Conservation (phyloP, 2,329 filamentous ascomycete genomes). For the Colletotrichum orchidophilum region DNA sequence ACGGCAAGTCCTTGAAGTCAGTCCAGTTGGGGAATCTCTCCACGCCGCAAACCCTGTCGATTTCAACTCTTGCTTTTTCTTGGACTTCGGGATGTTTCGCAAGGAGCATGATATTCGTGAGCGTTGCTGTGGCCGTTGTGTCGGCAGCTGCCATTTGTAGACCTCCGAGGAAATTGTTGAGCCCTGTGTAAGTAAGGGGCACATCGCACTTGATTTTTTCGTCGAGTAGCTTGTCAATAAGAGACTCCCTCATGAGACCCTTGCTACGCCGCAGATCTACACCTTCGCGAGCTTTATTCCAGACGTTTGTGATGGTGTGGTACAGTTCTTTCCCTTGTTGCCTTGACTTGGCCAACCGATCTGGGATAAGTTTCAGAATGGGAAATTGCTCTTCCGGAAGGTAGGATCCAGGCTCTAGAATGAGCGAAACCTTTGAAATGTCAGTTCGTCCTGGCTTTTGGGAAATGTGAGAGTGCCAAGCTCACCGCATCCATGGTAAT, state of each 20-base stretch:
- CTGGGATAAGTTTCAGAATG: conserved; percentile 52
- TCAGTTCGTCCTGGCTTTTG: neutral
- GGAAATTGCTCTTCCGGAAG: conserved; percentile 60
- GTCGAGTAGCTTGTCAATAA: conserved; percentile 53
- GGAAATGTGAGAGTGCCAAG: too few species aligned
- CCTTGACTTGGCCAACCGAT: conserved; percentile 52
- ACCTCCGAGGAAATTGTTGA: conserved; percentile 48
- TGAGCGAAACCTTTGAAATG: conserved; percentile 37
- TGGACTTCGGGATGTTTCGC: conserved; percentile 49
- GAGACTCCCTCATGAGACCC: conserved; percentile 39
- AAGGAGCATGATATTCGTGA: conserved; percentile 53
- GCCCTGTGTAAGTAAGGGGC: conserved; percentile 37
- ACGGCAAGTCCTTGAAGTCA: conserved; percentile 50
- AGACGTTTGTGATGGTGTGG: conserved; percentile 52
- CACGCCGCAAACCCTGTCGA: conserved; percentile 49
- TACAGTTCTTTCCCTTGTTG: conserved; percentile 46
- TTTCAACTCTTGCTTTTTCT: conserved; percentile 50
- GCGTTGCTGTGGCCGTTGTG: conserved; percentile 46
- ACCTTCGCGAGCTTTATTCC: conserved; percentile 45
- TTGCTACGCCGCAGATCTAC: conserved; percentile 44
- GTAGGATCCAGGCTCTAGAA: conserved; percentile 57
- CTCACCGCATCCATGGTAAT: conserved; percentile 2
- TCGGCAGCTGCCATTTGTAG: conserved; percentile 48
- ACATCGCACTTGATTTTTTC: conserved; percentile 43
- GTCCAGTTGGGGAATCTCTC: conserved; percentile 47